phyloP scores from a whole-genome alignment of 2,329 filamentous ascomycete species.

The Ophiosphaerella narmari region DNA sequence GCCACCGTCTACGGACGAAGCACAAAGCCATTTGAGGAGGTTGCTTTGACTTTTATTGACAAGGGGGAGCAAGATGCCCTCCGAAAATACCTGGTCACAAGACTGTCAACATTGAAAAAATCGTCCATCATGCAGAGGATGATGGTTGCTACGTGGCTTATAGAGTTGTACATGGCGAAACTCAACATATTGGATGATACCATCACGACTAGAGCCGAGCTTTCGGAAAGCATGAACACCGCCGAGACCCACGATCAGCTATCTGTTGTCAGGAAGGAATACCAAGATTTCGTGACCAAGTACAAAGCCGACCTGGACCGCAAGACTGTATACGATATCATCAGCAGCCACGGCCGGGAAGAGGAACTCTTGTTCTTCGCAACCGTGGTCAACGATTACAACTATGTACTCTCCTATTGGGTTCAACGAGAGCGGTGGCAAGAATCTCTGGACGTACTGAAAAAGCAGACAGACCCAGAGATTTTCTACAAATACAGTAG shows the following conservation, averaged over 20 bases:
- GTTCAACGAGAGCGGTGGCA: slow-evolving; percentile 91
- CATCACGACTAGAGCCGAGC: slow-evolving; percentile 84
- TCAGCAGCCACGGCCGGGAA: slow-evolving; percentile 92
- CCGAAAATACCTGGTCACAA: slow-evolving; percentile 85
- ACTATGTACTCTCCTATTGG: slow-evolving; percentile 96
- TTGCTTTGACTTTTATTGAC: slow-evolving; percentile 89
- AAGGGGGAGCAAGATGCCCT: slow-evolving; percentile 87
- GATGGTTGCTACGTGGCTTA: slow-evolving; percentile 93
- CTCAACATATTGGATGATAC: slow-evolving; percentile 93
- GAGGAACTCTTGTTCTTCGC: slow-evolving; percentile 92
- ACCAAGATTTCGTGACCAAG: slow-evolving; percentile 82
- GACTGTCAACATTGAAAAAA: slow-evolving; percentile 81
- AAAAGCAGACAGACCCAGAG: slow-evolving; percentile 88
- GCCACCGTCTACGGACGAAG: slow-evolving; percentile 91
- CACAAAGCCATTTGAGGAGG: slow-evolving; percentile 96
- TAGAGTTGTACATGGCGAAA: slow-evolving; percentile 97
- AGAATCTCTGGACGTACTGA: slow-evolving; percentile 84
- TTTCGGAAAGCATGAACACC: slow-evolving; percentile 72
- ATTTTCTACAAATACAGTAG: slow-evolving; percentile 97
- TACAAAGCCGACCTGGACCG: slow-evolving; percentile 87
- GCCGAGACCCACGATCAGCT: slow-evolving; percentile 75
- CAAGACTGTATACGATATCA: slow-evolving; percentile 93
- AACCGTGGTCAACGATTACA: slow-evolving; percentile 84
- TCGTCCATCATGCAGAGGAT: slow-evolving; percentile 86
- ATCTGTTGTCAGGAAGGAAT: slow-evolving; percentile 73